Percentiles rank a stretch among this genome's conserved stretches.
Conservation (phyloP, 2,329 filamentous ascomycete species). For the Ophiostoma ips region DNA sequence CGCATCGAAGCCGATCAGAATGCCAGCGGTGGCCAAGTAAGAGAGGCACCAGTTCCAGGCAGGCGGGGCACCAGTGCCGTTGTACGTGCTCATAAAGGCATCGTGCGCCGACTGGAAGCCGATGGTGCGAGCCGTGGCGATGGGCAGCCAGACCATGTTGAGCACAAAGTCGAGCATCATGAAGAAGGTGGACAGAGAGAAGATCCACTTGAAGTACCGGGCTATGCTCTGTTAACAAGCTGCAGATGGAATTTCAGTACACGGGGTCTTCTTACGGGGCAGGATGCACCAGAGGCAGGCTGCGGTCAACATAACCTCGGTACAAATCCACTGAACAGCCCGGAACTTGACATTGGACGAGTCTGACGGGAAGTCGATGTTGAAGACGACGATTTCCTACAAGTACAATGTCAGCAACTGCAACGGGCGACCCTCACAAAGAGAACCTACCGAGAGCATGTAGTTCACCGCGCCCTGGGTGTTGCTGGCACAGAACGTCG, state of each 20-base stretch:
- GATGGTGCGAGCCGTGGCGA: conserved; percentile 5
- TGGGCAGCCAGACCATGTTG: conserved; percentile 10
- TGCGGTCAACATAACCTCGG: conserved; percentile 7
- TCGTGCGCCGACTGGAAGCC: conserved; percentile 8
- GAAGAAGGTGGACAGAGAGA: conserved; percentile 6
- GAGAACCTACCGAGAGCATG: conserved; percentile 1
- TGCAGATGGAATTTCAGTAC: neutral
- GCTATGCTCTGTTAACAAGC: neutral
- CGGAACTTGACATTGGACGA: conserved; percentile 5
- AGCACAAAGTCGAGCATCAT: conserved; percentile 11
- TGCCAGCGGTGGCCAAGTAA: conserved; percentile 9
- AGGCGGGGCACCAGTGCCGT: conserved; percentile 7
- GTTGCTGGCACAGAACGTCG: conserved; percentile 11
- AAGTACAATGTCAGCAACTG: neutral
- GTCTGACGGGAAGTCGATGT: conserved; percentile 8
- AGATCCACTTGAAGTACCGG: conserved; percentile 9
- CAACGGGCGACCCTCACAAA: no score
- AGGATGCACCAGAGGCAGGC: conserved; percentile 8
- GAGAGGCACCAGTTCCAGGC: conserved; percentile 12
- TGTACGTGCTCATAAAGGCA: conserved; percentile 11
- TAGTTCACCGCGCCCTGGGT: conserved; percentile 9
- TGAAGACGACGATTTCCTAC: conserved; percentile 7
- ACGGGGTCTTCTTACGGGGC: conserved; percentile 3
- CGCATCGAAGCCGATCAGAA: conserved; percentile 11
- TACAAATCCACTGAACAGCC: conserved; percentile 11